These are phyloP conservation scores for Boletus patriciae DNA, from an alignment of 768 basidiomycete species.

Conservation along the genomic window DNA sequence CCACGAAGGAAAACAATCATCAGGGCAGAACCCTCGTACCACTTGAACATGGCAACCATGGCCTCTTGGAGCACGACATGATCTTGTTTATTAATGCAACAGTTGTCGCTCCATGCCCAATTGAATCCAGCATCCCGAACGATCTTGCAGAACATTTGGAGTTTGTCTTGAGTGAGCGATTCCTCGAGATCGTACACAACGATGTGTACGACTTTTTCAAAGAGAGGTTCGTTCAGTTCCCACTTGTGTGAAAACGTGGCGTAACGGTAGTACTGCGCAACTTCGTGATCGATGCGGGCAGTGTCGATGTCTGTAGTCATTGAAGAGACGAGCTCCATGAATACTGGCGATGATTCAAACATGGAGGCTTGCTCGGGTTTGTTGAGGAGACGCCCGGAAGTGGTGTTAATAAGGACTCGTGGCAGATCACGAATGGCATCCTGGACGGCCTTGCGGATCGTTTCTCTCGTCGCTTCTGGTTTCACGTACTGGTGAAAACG, in stretches of 20 bases:
- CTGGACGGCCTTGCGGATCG: neutral
- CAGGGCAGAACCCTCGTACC: neutral
- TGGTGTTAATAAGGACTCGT: neutral
- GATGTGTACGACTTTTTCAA: no score
- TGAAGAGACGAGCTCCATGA: neutral
- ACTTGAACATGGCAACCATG: neutral
- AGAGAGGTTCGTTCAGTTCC: no score
- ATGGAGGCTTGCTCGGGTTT: neutral
- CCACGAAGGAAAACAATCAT: no score
- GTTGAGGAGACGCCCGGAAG: neutral
- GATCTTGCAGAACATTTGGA: neutral
- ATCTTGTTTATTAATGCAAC: neutral
- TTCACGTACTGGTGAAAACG: no score
- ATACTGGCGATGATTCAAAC: neutral
- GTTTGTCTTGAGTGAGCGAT: neutral
- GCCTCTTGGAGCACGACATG: neutral
- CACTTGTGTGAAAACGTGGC: neutral
- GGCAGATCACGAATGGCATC: neutral
- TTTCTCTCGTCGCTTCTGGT: neutral
- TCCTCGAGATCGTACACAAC: no score
- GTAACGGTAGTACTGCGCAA: neutral
- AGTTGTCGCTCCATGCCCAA: neutral
- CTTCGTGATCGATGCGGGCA: neutral
- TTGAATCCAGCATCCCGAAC: no score
- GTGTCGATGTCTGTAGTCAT: neutral